A percentile compares a stretch with the other conserved stretches of the same genome.
Evolutionary conservation across 2,329 filamentous ascomycete species (phyloP).

Genomic region (Colletotrichum sp.): DNA sequence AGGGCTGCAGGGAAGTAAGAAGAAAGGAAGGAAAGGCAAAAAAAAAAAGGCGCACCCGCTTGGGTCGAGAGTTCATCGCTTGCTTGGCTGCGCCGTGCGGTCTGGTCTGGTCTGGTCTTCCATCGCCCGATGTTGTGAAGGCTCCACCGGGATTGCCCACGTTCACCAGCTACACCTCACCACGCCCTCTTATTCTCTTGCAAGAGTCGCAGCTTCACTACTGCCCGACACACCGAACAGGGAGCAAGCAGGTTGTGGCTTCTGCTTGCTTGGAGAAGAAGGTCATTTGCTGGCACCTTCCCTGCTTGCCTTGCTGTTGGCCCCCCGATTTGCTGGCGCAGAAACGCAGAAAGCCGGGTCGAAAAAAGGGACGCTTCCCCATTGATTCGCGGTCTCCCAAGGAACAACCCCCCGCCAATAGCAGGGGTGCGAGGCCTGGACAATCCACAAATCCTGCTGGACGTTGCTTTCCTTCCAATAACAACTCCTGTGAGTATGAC

Average conservation of each 20-base stretch:
- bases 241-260: slow-evolving; percentile 1
- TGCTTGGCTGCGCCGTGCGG: neutral
- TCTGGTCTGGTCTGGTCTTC: neutral
- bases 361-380: slow-evolving; percentile 6
- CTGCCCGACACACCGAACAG: slow-evolving; percentile 2
- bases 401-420: slow-evolving; percentile 21
- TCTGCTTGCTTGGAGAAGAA: neutral
- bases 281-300: slow-evolving; percentile 11
- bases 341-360: slow-evolving; percentile 10
- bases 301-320: slow-evolving; percentile 9
- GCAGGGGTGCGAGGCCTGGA: slow-evolving; percentile 20
- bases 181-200: neutral
- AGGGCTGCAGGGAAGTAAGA: neutral
- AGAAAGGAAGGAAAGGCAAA: neutral
- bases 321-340: slow-evolving; percentile 7
- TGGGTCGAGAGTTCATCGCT: slow-evolving; percentile 7
- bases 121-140: slow-evolving; percentile 2
- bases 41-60: neutral
- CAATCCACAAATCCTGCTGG: slow-evolving; percentile 21
- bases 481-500: slow-evolving; percentile 23
- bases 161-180: neutral
- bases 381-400: slow-evolving; percentile 23
- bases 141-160: slow-evolving; percentile 4
- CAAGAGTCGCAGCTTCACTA: neutral
- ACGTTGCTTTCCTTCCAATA: slow-evolving; percentile 17